Evolutionary conservation across 345 rosid genomes (phyloP).

Genomic region (Corymbia maculata): DNA sequence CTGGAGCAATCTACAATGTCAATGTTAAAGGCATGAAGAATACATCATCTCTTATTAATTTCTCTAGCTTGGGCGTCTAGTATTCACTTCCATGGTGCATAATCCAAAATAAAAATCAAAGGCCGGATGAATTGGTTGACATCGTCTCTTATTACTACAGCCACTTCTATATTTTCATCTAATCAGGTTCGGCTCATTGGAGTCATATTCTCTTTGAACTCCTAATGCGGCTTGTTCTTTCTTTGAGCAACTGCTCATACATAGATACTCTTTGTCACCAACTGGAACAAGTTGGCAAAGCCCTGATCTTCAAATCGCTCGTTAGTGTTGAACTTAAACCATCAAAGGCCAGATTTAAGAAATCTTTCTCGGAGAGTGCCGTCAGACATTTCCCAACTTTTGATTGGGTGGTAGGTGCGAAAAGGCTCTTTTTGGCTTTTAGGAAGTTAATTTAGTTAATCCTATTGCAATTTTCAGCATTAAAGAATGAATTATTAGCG

Average conservation of each 20-base stretch:
- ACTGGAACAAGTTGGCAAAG: background rate
- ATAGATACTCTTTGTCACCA: background rate
- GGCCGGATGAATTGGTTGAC: background rate
- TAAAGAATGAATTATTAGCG: background rate
- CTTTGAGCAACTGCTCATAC: background rate
- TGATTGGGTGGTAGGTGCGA: background rate
- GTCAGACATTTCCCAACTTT: too few relatives aligned
- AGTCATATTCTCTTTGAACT: background rate
- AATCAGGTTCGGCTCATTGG: background rate
- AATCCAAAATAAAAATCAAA: background rate
- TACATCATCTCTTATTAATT: too few relatives aligned
- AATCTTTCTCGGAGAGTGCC: background rate
- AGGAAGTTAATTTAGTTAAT: background rate
- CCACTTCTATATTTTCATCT: background rate
- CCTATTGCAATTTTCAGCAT: background rate
- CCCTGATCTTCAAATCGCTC: background rate
- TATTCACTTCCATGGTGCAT: background rate
- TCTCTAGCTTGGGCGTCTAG: background rate
- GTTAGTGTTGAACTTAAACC: background rate
- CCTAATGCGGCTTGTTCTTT: background rate
- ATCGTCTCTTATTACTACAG: background rate
- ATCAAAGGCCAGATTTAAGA: background rate
- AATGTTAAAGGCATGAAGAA: background rate
- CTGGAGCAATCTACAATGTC: background rate
- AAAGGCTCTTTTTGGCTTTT: background rate